A percentile compares a stretch with the other conserved stretches of the same genome.
These are phyloP conservation scores for Xylariaceae sp. DNA, from an alignment of 2,329 filamentous ascomycete genomes.

Conservation along the genomic window DNA sequence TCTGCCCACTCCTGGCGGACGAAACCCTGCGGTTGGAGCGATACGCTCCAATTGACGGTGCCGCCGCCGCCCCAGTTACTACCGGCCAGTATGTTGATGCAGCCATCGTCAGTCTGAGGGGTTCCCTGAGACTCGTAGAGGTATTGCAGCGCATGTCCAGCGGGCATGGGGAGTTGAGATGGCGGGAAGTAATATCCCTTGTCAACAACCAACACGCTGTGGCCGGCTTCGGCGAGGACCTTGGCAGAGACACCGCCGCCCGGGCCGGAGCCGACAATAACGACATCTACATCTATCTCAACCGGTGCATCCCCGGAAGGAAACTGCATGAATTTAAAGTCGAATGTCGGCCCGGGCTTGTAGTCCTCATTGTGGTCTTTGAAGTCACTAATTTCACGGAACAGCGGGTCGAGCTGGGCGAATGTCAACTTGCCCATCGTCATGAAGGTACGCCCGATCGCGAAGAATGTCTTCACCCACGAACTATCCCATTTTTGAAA, in stretches of 20 bases:
- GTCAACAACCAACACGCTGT: conserved; percentile 61
- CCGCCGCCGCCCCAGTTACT: conserved; percentile 67
- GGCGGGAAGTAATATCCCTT: conserved; percentile 62
- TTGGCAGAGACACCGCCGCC: conserved; percentile 66
- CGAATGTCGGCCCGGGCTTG: conserved; percentile 45
- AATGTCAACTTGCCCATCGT: conserved; percentile 41
- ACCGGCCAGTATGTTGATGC: conserved; percentile 53
- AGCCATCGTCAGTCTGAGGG: conserved; percentile 42
- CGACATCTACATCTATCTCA: conserved; percentile 67
- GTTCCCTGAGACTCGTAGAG: conserved; percentile 56
- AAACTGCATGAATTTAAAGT: conserved; percentile 60
- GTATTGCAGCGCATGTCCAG: conserved; percentile 45
- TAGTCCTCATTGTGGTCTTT: conserved; percentile 49
- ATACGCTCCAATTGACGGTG: conserved; percentile 61
- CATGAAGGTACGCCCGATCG: conserved; percentile 36
- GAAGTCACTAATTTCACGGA: conserved; percentile 53
- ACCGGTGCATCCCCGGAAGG: conserved; percentile 42
- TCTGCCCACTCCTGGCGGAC: conserved; percentile 64
- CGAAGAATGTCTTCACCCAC: conserved; percentile 49
- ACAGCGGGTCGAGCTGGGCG: conserved; percentile 49
- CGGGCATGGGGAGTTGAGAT: conserved; percentile 59
- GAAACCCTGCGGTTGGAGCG: conserved; percentile 50
- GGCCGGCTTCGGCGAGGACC: conserved; percentile 50
- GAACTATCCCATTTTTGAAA: conserved; percentile 58
- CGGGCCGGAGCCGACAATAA: conserved; percentile 67